Percentiles rank a stretch among this genome's conserved stretches.
These are phyloP conservation scores for Cordyceps farinosa DNA, from an alignment of 2,329 filamentous ascomycete species.

Conservation along the genomic window DNA sequence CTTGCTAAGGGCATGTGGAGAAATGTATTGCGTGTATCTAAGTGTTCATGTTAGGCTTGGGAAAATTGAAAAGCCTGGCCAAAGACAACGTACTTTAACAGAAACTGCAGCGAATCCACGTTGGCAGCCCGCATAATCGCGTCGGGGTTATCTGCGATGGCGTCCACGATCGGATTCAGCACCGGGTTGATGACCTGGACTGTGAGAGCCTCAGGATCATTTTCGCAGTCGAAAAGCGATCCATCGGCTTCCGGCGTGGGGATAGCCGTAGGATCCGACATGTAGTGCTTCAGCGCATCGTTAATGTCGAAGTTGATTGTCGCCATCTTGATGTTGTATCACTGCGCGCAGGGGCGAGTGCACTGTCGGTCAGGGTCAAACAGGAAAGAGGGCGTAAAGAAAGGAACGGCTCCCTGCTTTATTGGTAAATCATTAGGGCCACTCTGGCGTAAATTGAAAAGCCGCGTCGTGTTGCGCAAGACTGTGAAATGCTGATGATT, in stretches of 20 bases:
- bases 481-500: conserved; percentile 12
- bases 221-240: conserved; percentile 85
- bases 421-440: neutral
- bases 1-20: conserved; percentile 82
- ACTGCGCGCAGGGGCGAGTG: conserved; percentile 22
- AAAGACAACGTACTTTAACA: conserved; percentile 77
- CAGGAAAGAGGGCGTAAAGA: neutral
- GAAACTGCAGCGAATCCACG: conserved; percentile 91
- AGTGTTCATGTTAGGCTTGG: neutral
- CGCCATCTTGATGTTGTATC: conserved; percentile 50
- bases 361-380: conserved; percentile 17
- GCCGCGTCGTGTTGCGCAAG: neutral
- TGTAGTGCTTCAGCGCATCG: conserved; percentile 92
- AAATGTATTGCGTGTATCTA: conserved; percentile 79
- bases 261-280: conserved; percentile 84
- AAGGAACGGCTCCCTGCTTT: neutral
- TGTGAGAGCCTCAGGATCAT: conserved; percentile 80
- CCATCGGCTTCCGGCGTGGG: conserved; percentile 81
- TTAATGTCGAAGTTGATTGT: conserved; percentile 92
- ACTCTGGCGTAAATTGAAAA: neutral
- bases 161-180: conserved; percentile 88
- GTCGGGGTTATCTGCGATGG: conserved; percentile 87
- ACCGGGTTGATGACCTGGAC: conserved; percentile 76
- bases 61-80: conserved; percentile 14
- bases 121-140: conserved; percentile 72